Conservation (phyloP, 352 stramenopile species). For the Globisporangium iwayamae region DNA sequence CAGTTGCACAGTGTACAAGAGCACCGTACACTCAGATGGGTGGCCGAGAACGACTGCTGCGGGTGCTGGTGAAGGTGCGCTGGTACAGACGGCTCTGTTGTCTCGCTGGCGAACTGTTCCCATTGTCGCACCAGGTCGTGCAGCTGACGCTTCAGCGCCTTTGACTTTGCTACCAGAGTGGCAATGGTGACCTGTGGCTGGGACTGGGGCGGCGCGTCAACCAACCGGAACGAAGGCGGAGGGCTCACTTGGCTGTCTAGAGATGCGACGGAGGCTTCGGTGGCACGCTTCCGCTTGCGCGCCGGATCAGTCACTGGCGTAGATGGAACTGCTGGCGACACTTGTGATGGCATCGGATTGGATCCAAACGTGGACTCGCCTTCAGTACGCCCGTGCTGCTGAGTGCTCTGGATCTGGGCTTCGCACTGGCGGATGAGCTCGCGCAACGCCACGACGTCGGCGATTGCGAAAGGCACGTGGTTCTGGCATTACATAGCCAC, state of each 20-base stretch:
- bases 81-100: background rate
- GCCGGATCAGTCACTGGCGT: no score
- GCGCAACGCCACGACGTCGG: slow-evolving; percentile 2
- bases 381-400: background rate
- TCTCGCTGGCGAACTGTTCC: slow-evolving; percentile 17
- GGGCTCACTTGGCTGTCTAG: slow-evolving; percentile 4
- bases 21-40: slow-evolving; percentile 23
- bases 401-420: background rate
- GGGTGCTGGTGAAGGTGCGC: background rate
- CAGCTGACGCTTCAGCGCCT: slow-evolving; percentile 1
- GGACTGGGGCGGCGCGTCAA: no score
- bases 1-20: background rate
- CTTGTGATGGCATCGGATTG: no score
- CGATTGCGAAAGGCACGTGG: slow-evolving; percentile 7
- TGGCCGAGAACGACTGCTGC: slow-evolving; percentile 26
- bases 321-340: background rate
- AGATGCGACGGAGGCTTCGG: background rate
- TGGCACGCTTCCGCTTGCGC: slow-evolving; percentile 6
- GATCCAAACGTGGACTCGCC: background rate
- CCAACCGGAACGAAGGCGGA: background rate
- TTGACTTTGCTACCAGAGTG: background rate
- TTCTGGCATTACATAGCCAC: slow-evolving; percentile 4
- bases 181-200: background rate
- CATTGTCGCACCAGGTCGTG: slow-evolving; percentile 13
- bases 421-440: slow-evolving; percentile 3